phyloP scores from a whole-genome alignment of 1,284 basidiomycete genomes.

The Acaromyces ingoldii region DNA sequence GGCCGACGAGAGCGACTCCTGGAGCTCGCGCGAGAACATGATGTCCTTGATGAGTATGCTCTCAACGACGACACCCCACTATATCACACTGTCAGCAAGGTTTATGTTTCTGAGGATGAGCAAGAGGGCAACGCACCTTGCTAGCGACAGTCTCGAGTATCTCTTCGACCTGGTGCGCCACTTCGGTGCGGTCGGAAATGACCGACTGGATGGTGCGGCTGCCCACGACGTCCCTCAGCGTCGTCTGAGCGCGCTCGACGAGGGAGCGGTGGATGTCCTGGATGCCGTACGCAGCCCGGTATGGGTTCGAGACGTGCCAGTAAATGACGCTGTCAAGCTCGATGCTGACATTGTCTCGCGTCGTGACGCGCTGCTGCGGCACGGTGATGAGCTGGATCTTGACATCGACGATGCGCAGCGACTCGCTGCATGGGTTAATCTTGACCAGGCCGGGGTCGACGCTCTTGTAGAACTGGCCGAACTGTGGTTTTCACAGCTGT shows the following conservation, averaged over 20 bases:
- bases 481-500: too few species aligned
- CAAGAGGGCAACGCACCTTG: conserved; percentile 48
- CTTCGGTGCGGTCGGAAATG: conserved; percentile 79
- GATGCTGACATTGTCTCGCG: conserved; percentile 77
- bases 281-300: conserved; percentile 83
- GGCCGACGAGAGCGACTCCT: conserved; percentile 82
- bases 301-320: conserved; percentile 61
- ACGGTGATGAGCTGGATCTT: conserved; percentile 87
- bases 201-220: conserved; percentile 62
- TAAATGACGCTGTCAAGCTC: conserved; percentile 84
- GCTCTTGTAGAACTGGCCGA: conserved; percentile 88
- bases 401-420: conserved; percentile 64
- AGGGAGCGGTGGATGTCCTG: conserved; percentile 64
- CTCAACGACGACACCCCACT: conserved; percentile 94
- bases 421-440: conserved; percentile 88
- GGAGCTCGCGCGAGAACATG: conserved; percentile 85
- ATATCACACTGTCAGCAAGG: background rate
- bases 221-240: conserved; percentile 88
- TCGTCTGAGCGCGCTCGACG: conserved; percentile 89
- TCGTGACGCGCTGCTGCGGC: conserved; percentile 67
- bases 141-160: conserved; percentile 61
- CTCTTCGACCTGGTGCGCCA: conserved; percentile 90
- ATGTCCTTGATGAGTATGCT: conserved; percentile 79
- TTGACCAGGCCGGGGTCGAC: conserved; percentile 88
- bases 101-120: background rate